Conservation (phyloP, 805 yeast species). For the Candida maesae region DNA sequence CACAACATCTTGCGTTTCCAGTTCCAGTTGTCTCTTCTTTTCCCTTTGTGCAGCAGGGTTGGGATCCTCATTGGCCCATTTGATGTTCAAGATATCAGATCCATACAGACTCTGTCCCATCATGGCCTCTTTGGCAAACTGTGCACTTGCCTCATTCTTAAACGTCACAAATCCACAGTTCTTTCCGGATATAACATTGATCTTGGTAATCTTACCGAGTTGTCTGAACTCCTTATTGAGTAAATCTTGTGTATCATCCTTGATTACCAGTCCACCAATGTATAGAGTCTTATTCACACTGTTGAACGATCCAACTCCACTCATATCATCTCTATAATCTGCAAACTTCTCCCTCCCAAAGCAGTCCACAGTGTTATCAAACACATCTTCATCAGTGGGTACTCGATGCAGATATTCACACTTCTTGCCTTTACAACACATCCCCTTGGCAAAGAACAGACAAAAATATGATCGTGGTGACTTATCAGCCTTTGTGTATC, state of each 20-base stretch:
- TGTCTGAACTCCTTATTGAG: slow-evolving; percentile 54
- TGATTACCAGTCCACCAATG: slow-evolving; percentile 55
- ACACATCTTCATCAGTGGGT: slow-evolving; percentile 58
- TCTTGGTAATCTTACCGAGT: slow-evolving; percentile 71
- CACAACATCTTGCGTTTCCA: slow-evolving; percentile 38
- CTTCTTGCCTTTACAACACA: slow-evolving; percentile 72
- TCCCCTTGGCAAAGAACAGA: slow-evolving; percentile 83
- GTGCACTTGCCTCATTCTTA: slow-evolving; percentile 68
- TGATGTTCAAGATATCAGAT: slow-evolving; percentile 61
- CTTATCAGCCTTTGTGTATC: slow-evolving; percentile 67
- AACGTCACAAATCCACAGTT: slow-evolving; percentile 79
- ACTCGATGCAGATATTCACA: slow-evolving; percentile 78
- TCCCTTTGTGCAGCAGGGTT: slow-evolving; percentile 55
- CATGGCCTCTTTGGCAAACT: slow-evolving; percentile 96
- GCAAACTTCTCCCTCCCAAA: slow-evolving; percentile 88
- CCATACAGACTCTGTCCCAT: slow-evolving; percentile 69
- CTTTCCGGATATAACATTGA: slow-evolving; percentile 56
- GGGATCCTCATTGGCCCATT: slow-evolving; percentile 93
- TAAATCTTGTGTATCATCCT: slow-evolving; percentile 34
- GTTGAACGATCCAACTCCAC: slow-evolving; percentile 83
- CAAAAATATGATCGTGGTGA: slow-evolving; percentile 53
- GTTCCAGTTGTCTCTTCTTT: slow-evolving; percentile 35
- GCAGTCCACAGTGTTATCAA: slow-evolving; percentile 71
- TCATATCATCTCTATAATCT: slow-evolving; percentile 87
- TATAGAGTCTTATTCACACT: slow-evolving; percentile 70